Base-by-base conservation (phyloP, 2,329 filamentous ascomycete species). In the Tricladium varicosporioides region DNA sequence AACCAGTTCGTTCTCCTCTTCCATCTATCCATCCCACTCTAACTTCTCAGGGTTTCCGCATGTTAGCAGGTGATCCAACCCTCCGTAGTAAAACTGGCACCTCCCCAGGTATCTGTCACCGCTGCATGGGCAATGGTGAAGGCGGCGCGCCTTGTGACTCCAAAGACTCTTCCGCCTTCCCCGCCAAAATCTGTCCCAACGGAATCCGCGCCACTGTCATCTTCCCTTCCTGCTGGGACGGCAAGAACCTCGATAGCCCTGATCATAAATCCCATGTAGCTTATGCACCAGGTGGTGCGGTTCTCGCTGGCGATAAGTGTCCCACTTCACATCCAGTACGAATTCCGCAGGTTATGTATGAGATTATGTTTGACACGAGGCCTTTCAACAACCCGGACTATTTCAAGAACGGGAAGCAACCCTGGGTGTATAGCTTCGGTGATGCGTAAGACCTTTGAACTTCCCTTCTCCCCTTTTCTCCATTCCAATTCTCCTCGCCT, bases 191-290 rank as follows among this genome's bases (percentile, higher is more conserved):
- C 57, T 86, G 84, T 65, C 74, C 76, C 9, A 70, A 76, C 19
- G 76, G 81, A 48, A 73, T 78, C 19, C 77, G 81, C 33, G 74
- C 78, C 10, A 78, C 84, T 62, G 72, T 84, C 22, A 79, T 78
- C 66, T 85, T 85, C 69, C 83, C 82, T 1, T 77, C 77, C 2
- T 86, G 84, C 74, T 87, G 84, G 84, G 76, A 87, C 58, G 84
- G 84, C 42, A 72, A 74, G 51, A 78, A 84, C 60, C 65, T 83
- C 32, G 82, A 85, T 65, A 75, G 76, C 2, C 53, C 72, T 0
- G 75, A 84, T 69, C 82, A 85, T 69, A 78, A 76, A 65, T 79
- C 71, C 54, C 83, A 86, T 63, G 77, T 85, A 67, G 72, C 75
- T 0, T 84, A 83, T 58, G 80, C 80, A 1, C 68, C 67, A 48